Evolutionary conservation across 768 basidiomycete species (phyloP).

Genomic region (Lepiota brunneoincarnata): DNA sequence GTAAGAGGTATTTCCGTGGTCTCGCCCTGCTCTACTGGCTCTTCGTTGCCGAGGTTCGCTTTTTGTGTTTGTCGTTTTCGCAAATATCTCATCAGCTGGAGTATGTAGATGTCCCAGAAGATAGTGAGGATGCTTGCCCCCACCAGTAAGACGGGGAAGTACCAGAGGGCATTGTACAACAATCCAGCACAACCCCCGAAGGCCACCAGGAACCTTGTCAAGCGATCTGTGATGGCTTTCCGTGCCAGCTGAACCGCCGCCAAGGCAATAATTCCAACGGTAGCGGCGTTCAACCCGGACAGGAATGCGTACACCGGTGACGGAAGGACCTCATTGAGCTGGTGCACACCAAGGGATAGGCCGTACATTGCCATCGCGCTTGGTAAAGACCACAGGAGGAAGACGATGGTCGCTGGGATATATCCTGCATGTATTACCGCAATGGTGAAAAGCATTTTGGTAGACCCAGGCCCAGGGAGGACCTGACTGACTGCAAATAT

Average conservation of each 20-base stretch:
- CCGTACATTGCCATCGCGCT: slow-evolving; percentile 46
- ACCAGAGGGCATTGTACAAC: slow-evolving; percentile 52
- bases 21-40: background rate
- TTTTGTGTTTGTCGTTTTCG: background rate
- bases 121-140: slow-evolving; percentile 36
- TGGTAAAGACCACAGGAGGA: slow-evolving; percentile 45
- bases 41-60: slow-evolving; percentile 4
- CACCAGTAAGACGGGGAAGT: slow-evolving; percentile 44
- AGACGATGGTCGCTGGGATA: slow-evolving; percentile 38
- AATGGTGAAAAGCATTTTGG: slow-evolving; percentile 48
- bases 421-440: slow-evolving; percentile 39
- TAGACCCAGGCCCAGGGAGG: slow-evolving; percentile 46
- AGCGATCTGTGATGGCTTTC: slow-evolving; percentile 42
- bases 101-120: slow-evolving; percentile 34
- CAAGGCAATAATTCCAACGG: slow-evolving; percentile 51
- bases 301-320: slow-evolving; percentile 46
- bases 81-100: background rate
- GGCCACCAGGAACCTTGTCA: slow-evolving; percentile 40
- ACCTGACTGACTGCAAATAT: slow-evolving; percentile 46
- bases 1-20: background rate
- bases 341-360: slow-evolving; percentile 40
- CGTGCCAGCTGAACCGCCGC: slow-evolving; percentile 46
- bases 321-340: slow-evolving; percentile 41
- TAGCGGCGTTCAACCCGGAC: slow-evolving; percentile 51
- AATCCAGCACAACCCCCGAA: slow-evolving; percentile 43